Percentiles rank a stretch among this genome's conserved stretches.
phyloP scores from a whole-genome alignment of 176 grass and related monocot genomes.

The Zea mays region Zm-B73-REFERENCE-NAM-5.0 NC_050101.1:134523001-134523500 shows the following conservation, averaged over 20 bases:
- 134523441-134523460: not conserved
- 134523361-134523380: conserved; percentile 4
- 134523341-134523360: not conserved
- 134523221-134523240: conserved; percentile 58
- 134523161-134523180: conserved; percentile 41
- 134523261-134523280: not conserved
- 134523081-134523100: conserved; percentile 13
- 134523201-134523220: conserved; percentile 56
- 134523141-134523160: conserved; percentile 30
- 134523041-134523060: conserved; percentile 28
- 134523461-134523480: not conserved
- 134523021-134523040: conserved; percentile 24
- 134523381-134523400: conserved; percentile 20
- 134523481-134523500: not conserved
- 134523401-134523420: not conserved
- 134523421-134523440: not conserved
- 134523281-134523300: conserved; percentile 13
- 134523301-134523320: conserved; percentile 8
- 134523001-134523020: conserved; percentile 39
- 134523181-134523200: conserved; percentile 57
- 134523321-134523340: not conserved
- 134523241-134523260: conserved; percentile 63
- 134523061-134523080: not conserved
- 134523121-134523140: conserved; percentile 12
- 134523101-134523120: not conserved